Evolutionary conservation across 768 basidiomycete genomes (phyloP).

Genomic region (Termitomyces sp.): DNA sequence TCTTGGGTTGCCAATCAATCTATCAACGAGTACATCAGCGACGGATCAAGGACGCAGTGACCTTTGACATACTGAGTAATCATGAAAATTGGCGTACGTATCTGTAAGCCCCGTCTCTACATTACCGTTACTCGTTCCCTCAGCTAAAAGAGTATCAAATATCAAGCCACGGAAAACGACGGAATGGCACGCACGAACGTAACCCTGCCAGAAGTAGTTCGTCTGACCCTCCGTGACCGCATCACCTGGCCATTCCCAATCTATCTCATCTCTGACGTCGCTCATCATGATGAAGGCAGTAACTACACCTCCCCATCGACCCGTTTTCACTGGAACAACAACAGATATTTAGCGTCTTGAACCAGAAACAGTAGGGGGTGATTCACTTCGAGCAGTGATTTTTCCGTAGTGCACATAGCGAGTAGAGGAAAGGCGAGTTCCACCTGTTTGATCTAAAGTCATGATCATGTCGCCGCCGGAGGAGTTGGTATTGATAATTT

Average conservation of each 20-base stretch:
- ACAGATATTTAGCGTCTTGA: not conserved
- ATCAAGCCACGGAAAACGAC: not conserved
- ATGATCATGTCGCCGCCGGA: conserved; percentile 62
- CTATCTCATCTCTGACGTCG: conserved; percentile 79
- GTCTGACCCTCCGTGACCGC: conserved; percentile 62
- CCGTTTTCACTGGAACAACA: conserved; percentile 58
- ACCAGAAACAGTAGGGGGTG: too few species aligned
- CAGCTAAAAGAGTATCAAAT: conserved; percentile 21
- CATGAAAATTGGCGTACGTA: conserved; percentile 67
- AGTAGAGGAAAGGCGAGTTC: conserved; percentile 74
- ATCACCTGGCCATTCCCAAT: conserved; percentile 79
- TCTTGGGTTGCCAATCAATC: conserved; percentile 78
- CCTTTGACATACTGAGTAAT: conserved; percentile 54
- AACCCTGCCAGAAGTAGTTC: conserved; percentile 77
- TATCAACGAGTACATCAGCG: conserved; percentile 19
- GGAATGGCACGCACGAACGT: conserved; percentile 44
- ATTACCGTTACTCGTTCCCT: conserved; percentile 40
- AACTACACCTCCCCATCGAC: conserved; percentile 76
- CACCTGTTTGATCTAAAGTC: conserved; percentile 62
- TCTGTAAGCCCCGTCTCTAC: conserved; percentile 46
- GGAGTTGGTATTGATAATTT: conserved; percentile 56
- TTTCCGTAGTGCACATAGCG: conserved; percentile 79
- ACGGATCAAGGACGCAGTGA: not conserved
- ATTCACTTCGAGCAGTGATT: conserved; percentile 56
- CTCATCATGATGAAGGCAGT: conserved; percentile 85